A percentile compares a stretch with the other conserved stretches of the same genome.
Conservation (phyloP, 1,284 basidiomycete genomes). For the Vanrija humicola region DNA sequence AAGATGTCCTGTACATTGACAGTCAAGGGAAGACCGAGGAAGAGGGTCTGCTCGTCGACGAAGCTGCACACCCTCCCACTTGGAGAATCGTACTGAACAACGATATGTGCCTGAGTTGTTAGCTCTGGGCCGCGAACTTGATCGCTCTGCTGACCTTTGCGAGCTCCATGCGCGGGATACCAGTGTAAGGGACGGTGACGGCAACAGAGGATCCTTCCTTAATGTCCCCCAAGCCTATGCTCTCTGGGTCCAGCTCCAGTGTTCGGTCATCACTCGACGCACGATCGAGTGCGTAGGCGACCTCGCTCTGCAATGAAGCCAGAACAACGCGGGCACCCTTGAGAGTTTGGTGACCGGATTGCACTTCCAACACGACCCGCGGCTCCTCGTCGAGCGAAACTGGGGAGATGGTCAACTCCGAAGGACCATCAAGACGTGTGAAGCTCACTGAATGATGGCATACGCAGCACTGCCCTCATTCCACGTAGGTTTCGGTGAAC, state of each 20-base stretch:
- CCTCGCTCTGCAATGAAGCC: constrained; percentile 21
- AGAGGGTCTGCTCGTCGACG: constrained; percentile 32
- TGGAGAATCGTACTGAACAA: constrained; percentile 22
- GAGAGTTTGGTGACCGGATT: constrained; percentile 17
- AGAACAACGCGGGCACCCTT: constrained; percentile 17
- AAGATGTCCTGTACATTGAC: constrained; percentile 52
- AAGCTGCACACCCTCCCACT: constrained; percentile 10
- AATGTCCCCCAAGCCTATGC: constrained; percentile 21
- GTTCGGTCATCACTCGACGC: constrained; percentile 9
- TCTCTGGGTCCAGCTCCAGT: constrained; percentile 4
- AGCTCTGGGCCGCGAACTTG: neutral
- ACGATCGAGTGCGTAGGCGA: constrained; percentile 18
- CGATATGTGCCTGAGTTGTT: constrained; percentile 23
- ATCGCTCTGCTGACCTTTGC: constrained; percentile 18
- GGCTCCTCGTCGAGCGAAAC: constrained; percentile 39
- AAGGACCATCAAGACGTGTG: neutral
- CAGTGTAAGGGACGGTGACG: constrained; percentile 30
- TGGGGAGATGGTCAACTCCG: constrained; percentile 5
- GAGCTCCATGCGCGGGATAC: constrained; percentile 29
- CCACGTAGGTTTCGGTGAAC: constrained; percentile 25
- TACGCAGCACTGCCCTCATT: constrained; percentile 21
- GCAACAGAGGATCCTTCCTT: constrained; percentile 5
- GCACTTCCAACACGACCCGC: constrained; percentile 29
- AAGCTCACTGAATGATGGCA: constrained; percentile 37
- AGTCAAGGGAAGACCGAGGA: constrained; percentile 45